Base-by-base conservation (phyloP, 2,329 filamentous ascomycete genomes). In the Diaporthe sp. region DNA sequence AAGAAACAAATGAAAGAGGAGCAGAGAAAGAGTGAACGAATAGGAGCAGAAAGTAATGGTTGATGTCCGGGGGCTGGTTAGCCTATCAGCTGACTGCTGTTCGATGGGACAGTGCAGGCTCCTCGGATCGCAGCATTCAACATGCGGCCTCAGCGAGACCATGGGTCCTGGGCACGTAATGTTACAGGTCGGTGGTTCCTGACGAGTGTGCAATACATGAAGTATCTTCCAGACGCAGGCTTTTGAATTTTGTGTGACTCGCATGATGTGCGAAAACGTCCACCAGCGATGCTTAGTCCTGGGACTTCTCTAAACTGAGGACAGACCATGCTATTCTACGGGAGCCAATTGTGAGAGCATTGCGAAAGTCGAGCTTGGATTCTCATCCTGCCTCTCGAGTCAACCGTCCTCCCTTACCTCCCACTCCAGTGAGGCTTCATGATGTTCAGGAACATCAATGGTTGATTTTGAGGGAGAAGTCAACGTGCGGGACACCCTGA, bases 391-490 rank as follows among this genome's bases (percentile, higher is more conserved):
- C 19, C 15, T n/a, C 32, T n/a, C 30, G 25, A n/a, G 42, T 35
- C 25, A 6, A 25, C 37, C 27, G 7, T 22, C 13, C 42, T 37
- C 47, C 7, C 35, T 37, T 32, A 2, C 42, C 17, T 51, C 19
- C 12, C 30, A 25, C 19, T 5, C 12, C 30, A 25, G 12, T 5
- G 44, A 27, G 63, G 22, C 44, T 27, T 12, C 4, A 5, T n/a
- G 30, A 15, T 25, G n/a, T 5, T 15, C 47, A 53, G 17, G 19
- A 51, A 32, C 35, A 71, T 77, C 78, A 84, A 75, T 86, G 86
- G 73, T 90, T 83, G 77, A 99, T 96, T 87, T 99, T 99, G 78
- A 99, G 88, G 7, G 96, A 98, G 82, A 98, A 98, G 83, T 99
- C 97, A 59, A 99, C 92, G 82, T 98, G 95, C 39, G 94, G 91